A percentile compares a stretch with the other conserved stretches of the same genome.
phyloP scores from a whole-genome alignment of 2,329 filamentous ascomycete genomes.

The Penicillium janthinellum region DNA sequence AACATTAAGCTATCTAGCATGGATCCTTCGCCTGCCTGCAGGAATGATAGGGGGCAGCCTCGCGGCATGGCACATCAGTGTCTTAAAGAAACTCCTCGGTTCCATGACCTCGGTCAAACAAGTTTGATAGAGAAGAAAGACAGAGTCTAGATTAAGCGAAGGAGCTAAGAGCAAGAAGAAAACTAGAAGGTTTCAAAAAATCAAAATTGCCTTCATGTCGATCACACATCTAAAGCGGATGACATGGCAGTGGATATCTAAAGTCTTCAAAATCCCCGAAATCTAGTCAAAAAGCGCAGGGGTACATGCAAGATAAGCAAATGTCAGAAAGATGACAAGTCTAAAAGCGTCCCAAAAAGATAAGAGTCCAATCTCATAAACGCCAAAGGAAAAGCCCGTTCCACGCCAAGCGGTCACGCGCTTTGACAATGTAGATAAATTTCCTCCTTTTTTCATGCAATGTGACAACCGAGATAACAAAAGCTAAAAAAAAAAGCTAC shows the following conservation, averaged over 20 bases:
- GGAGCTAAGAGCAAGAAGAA: neutral
- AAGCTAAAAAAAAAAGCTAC: neutral
- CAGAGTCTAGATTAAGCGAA: neutral
- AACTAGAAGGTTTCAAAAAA: neutral
- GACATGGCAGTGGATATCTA: conserved; percentile 21
- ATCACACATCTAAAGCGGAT: neutral
- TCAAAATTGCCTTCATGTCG: conserved; percentile 12
- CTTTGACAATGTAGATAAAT: neutral
- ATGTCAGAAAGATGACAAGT: conserved; percentile 8
- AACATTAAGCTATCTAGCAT: neutral
- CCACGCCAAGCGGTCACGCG: conserved; percentile 1
- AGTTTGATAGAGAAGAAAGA: neutral
- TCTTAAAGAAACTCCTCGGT: neutral
- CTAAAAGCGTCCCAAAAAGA: conserved; percentile 6
- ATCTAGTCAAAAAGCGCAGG: conserved; percentile 12
- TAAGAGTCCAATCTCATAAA: neutral
- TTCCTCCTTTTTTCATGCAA: neutral
- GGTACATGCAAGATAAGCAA: conserved; percentile 6
- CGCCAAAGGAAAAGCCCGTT: conserved; percentile 12
- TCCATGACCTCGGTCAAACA: too few species aligned
- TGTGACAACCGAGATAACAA: neutral
- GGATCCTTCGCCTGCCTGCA: too few species aligned
- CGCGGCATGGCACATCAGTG: neutral
- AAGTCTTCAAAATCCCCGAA: conserved; percentile 10
- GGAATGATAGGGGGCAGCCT: neutral